These are phyloP conservation scores for Bassia scoparia DNA, from an alignment of 148 eudicot species.

Conservation along the genomic window DNA sequence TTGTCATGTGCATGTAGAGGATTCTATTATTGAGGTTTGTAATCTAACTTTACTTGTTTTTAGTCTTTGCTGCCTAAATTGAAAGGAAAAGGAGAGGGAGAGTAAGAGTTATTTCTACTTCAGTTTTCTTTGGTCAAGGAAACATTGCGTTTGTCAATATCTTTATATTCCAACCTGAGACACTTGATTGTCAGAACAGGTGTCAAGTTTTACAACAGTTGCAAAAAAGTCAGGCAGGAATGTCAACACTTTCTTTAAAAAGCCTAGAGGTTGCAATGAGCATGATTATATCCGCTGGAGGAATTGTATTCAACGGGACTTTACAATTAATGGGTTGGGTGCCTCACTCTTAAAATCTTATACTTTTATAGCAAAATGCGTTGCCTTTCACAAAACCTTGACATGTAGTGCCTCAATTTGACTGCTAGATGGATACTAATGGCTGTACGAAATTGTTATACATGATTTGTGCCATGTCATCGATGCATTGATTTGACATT, in stretches of 20 bases:
- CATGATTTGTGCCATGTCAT: too few relatives aligned
- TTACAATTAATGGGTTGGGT: conserved; percentile 29
- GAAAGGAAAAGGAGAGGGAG: neutral
- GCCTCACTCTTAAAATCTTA: neutral
- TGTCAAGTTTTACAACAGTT: conserved; percentile 33
- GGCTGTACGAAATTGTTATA: too few relatives aligned
- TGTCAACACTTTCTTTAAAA: neutral
- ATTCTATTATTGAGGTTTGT: conserved; percentile 29
- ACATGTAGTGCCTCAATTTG: too few relatives aligned
- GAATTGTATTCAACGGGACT: conserved; percentile 33
- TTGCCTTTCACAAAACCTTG: too few relatives aligned
- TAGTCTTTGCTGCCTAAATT: neutral
- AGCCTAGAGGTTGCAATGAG: conserved; percentile 25
- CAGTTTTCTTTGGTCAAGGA: neutral
- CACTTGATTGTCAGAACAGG: conserved; percentile 21
- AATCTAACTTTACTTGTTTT: neutral
- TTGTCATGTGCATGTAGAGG: conserved; percentile 30
- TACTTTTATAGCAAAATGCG: too few relatives aligned
- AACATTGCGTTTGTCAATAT: neutral
- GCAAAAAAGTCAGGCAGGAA: conserved; percentile 17
- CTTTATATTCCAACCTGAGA: neutral
- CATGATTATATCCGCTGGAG: conserved; percentile 32
- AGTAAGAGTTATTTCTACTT: neutral
- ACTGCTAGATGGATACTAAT: too few relatives aligned
- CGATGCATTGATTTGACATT: too few relatives aligned